Evolutionary conservation across 352 stramenopile genomes (phyloP), one percentile per base, ranked within the genome.

Genomic region (Phytophthora lateralis): DNA sequence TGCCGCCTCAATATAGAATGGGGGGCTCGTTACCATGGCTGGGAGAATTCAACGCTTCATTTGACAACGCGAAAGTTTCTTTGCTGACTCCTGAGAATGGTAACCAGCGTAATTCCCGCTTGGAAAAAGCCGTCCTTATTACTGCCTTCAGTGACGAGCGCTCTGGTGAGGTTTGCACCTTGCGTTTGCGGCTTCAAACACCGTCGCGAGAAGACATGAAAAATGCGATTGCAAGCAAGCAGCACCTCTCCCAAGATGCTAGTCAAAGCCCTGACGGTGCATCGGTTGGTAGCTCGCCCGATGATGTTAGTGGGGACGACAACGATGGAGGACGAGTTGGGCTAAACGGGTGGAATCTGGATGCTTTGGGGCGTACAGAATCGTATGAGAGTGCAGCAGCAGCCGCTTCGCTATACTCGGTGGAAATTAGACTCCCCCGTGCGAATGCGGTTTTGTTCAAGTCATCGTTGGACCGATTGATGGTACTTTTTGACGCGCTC

Each of bases 401-500:
- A 32, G 61, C 54, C 3, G 81, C 83, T 18, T 76, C 83, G 2
- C 47, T 90, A 6, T 85, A 89, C 41, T 78, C 75, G 17, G 54
- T 94, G 21, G 71, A 87, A 38, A 80, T 96, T 14, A 50, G 51
- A 0, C 72, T 96, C 8, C 84, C 83, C 2, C 70, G 72, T 21
- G 79, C 85, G 0, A 82, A 63, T 18, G 64, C 88, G 26, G 64
- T 81, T 6, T 65, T 96, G 32, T 77, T 76, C 29, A 94, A 93
- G 55, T 53, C 74, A 4, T 87, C 81, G 10, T 68, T 92, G 42
- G 84, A 91, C 53, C 82, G 88, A 2, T 64, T 96, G 38, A 89
- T 96, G 78, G 76, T 96, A 20, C 63, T 96, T 3, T 91, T 93
- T 58, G 88, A 96, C 56, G 83, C 85, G 10, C 64, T 96, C 1